Conservation (phyloP, 2,329 filamentous ascomycete genomes). For the Nemania sp. region DNA sequence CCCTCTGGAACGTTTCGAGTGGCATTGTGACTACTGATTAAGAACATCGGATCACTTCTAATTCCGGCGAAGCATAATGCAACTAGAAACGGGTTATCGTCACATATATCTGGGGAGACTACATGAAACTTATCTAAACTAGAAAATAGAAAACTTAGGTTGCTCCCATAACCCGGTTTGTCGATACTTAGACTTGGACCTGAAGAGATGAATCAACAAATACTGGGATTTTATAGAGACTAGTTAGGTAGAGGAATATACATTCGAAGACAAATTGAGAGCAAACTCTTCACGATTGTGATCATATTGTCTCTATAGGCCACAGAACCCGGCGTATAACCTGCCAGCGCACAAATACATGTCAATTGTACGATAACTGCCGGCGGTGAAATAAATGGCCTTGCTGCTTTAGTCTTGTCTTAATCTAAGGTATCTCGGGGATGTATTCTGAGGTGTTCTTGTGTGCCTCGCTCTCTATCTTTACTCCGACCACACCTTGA, state of each 20-base stretch:
- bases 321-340: background rate
- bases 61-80: background rate
- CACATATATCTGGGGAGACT: background rate
- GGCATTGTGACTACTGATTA: background rate
- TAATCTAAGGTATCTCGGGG: background rate
- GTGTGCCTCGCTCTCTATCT: background rate
- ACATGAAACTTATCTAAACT: background rate
- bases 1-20: slow-evolving; percentile 1
- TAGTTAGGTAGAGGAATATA: background rate
- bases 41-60: background rate
- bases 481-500: background rate
- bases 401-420: background rate
- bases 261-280: background rate
- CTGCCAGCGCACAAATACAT: background rate
- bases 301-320: background rate
- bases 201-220: background rate
- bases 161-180: background rate
- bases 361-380: slow-evolving; percentile 1
- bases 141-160: background rate
- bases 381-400: slow-evolving; percentile 15
- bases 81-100: background rate
- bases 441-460: background rate
- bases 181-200: background rate
- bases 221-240: background rate
- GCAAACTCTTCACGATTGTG: background rate